These are phyloP conservation scores for Penicillium expansum DNA, from an alignment of 2,329 filamentous ascomycete genomes.

Conservation along the genomic window DNA sequence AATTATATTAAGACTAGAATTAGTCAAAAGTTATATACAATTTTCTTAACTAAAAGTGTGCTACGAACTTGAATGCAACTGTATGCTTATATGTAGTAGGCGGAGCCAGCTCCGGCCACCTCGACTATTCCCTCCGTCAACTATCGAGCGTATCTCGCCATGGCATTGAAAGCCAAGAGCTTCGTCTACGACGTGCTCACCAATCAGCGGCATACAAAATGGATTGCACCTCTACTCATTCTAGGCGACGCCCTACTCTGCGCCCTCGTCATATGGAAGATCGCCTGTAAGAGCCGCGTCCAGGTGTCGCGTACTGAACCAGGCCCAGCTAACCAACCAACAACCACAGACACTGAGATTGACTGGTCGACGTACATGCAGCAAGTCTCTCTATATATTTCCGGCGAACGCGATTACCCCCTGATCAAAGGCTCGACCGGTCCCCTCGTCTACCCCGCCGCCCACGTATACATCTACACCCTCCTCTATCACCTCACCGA, in stretches of 20 bases:
- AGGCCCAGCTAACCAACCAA: slow-evolving; percentile 15
- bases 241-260: slow-evolving; percentile 70
- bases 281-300: slow-evolving; percentile 67
- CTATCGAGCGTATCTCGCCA: slow-evolving; percentile 18
- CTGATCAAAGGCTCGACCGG: slow-evolving; percentile 84
- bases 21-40: neutral
- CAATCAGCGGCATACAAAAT: slow-evolving; percentile 58
- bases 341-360: slow-evolving; percentile 79
- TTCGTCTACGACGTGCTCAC: slow-evolving; percentile 44
- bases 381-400: slow-evolving; percentile 74
- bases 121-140: slow-evolving; percentile 16
- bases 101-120: slow-evolving; percentile 21
- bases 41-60: neutral
- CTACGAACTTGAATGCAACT: neutral
- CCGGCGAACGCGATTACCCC: slow-evolving; percentile 85
- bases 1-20: neutral
- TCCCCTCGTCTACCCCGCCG: slow-evolving; percentile 90
- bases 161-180: slow-evolving; percentile 32
- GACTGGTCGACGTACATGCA: slow-evolving; percentile 98
- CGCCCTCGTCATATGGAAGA: slow-evolving; percentile 70
- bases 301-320: slow-evolving; percentile 3
- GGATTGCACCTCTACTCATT: slow-evolving; percentile 66
- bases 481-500: slow-evolving; percentile 74
- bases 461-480: slow-evolving; percentile 88
- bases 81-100: neutral